Percentiles rank a stretch among this genome's conserved stretches.
phyloP scores from a whole-genome alignment of 345 rosid species.

The Euclidium syriacum region DNA sequence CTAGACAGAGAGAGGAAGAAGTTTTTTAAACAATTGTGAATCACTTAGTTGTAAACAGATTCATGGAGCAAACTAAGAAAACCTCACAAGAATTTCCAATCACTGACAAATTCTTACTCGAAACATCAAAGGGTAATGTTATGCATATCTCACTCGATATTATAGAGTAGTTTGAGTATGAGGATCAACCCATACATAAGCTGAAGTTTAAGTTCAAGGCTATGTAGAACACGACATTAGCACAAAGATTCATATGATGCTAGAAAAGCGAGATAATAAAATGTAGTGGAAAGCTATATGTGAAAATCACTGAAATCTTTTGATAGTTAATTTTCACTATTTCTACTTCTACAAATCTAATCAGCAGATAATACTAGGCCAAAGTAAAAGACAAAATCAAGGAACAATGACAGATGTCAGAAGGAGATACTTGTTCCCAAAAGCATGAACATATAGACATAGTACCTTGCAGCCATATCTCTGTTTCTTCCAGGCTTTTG shows the following conservation, averaged over 20 bases:
- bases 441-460: background rate
- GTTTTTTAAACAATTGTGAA: background rate
- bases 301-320: background rate
- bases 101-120: background rate
- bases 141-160: background rate
- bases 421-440: background rate
- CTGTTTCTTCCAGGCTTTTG: constrained; percentile 51
- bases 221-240: background rate
- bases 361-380: background rate
- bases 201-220: background rate
- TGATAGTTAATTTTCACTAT: background rate
- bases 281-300: background rate
- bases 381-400: background rate
- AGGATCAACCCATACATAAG: background rate
- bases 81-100: background rate
- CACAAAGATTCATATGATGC: background rate
- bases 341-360: constrained; percentile 3
- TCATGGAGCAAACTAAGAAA: background rate
- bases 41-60: constrained; percentile 6
- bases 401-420: background rate
- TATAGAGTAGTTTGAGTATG: background rate
- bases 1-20: constrained; percentile 29
- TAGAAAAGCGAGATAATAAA: background rate
- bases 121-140: background rate
- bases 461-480: constrained; percentile 49